Base-by-base conservation (phyloP, 225 moss, liverwort and hornwort species). In the Neckera pumila region DNA sequence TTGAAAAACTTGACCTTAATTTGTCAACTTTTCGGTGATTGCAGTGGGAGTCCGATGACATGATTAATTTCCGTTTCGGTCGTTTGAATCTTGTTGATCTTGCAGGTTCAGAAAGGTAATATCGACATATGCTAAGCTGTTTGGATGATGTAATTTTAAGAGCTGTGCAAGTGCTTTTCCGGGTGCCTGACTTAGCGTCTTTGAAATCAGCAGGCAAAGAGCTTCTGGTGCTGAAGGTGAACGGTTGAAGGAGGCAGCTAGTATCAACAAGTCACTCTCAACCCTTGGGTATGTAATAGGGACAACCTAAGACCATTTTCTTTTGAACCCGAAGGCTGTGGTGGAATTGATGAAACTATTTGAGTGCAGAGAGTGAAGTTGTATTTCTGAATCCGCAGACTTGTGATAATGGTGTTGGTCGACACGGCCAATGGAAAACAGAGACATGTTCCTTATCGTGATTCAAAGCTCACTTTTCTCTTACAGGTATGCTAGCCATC, bases 391-490 rank as follows among this genome's bases (percentile, higher is more conserved):
- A 74, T 78, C 60, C 47, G 82, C 93, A 98, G 98, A 88, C 92
- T 98, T 66, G 98, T 98, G 47, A 98, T 98, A 60, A 98, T 98
- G 98, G 95, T 97, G 81, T 91, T 97, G 86, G 98, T 96, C 75
- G 98, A 98, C 85, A 86, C 97, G 86, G 97, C 97, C 20, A 98
- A 96, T 87, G 98, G 98, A 62, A 98, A 95, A 90, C 98, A 96
- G 89, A 91, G 97, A 42, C 98, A 98, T 86, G 98, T 98, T 38
- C 98, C 98, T 21, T 98, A 98, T 59, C 93, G 97, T 78, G 98
- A 98, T 90, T 98, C 97, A 18, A 98, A 98, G 92, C 97, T 98
- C 75, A 98, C 97, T 8, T 98, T 98, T 80, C 95, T 98, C 78
- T 95, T 98, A 62, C 97, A 97, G 98, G 98, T 98, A 79, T 79